Conservation (phyloP, 1,139 yeast species). For the Arxiozyma telluris region DNA sequence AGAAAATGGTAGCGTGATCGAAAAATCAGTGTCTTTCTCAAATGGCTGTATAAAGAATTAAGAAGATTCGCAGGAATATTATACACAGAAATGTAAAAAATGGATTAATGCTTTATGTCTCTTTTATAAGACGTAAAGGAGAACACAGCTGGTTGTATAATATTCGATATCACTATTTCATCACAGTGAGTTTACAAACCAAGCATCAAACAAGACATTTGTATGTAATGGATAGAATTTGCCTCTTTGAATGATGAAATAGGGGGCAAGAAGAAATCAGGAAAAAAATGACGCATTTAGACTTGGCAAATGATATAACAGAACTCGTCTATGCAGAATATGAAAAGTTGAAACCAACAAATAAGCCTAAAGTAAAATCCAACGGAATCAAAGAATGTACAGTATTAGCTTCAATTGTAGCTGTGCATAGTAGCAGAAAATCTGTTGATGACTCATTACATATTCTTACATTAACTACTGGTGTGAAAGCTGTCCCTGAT, state of each 20-base stretch:
- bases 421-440: slow-evolving; percentile 25
- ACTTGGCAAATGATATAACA: slow-evolving; percentile 20
- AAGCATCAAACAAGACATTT: no score
- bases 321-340: slow-evolving; percentile 30
- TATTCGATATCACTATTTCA: no score
- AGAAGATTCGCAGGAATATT: no score
- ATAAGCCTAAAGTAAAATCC: slow-evolving; percentile 51
- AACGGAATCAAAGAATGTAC: slow-evolving; percentile 78
- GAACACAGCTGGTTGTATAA: no score
- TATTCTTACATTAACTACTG: slow-evolving; percentile 47
- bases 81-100: no score
- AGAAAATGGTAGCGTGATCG: no score
- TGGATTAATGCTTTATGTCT: background rate
- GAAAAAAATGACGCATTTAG: background rate
- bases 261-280: background rate
- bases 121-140: background rate
- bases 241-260: background rate
- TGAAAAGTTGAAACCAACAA: slow-evolving; percentile 32
- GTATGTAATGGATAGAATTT: background rate
- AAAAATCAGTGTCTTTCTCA: no score
- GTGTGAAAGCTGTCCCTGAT: slow-evolving; percentile 72
- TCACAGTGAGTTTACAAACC: no score
- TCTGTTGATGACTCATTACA: background rate
- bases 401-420: slow-evolving; percentile 67
- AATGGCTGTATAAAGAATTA: no score